phyloP scores from a whole-genome alignment of 257 asterid species.

The Solanum pennellii region DNA sequence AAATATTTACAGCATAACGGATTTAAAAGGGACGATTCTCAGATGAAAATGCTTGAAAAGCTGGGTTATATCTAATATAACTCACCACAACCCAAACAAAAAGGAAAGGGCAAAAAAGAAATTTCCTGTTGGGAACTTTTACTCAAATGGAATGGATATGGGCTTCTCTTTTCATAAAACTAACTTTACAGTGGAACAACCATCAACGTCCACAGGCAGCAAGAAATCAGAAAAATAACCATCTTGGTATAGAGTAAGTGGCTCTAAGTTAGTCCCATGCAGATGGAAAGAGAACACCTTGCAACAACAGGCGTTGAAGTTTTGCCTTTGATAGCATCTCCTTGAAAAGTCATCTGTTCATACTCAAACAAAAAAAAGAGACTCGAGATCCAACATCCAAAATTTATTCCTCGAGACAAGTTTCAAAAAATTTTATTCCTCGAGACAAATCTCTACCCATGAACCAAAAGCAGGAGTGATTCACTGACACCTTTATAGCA shows the following conservation, averaged over 20 bases:
- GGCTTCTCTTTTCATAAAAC: background rate
- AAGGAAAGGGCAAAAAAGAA: too few relatives aligned
- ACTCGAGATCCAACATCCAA: background rate
- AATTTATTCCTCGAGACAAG: background rate
- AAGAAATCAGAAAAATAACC: background rate
- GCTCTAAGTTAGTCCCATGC: background rate
- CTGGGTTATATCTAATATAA: background rate
- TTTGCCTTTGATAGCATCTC: background rate
- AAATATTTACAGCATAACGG: background rate
- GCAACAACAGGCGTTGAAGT: background rate
- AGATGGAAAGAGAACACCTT: background rate
- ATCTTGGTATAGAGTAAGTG: background rate
- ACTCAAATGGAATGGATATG: background rate
- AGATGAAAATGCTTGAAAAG: background rate
- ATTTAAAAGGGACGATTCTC: background rate
- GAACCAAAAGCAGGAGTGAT: background rate
- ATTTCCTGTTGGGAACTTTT: background rate
- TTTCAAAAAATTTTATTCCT: background rate
- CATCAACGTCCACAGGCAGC: background rate
- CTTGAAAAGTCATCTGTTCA: background rate
- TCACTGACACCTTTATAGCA: background rate
- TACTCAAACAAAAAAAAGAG: background rate
- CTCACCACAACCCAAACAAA: background rate
- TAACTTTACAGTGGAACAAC: background rate
- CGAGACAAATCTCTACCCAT: background rate